phyloP scores from a whole-genome alignment of 208 protist species.

The Trichomonas vaginalis region DNA sequence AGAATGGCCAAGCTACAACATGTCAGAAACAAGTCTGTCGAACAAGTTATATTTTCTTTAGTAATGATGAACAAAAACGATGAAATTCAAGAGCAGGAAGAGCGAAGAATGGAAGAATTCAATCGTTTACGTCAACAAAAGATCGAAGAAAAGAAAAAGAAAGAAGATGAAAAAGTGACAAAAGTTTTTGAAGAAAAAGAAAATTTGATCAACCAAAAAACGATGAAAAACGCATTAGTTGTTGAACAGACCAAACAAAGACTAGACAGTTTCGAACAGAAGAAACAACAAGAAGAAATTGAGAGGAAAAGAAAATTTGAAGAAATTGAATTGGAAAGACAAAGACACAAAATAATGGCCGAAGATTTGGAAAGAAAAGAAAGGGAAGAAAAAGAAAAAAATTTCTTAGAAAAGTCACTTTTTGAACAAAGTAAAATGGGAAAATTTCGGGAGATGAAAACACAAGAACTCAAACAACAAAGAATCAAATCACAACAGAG shows the following conservation, averaged over 20 bases:
- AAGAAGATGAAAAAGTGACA: background rate
- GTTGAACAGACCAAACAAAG: background rate
- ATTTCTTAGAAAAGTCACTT: background rate
- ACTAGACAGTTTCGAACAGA: background rate
- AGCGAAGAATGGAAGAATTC: background rate
- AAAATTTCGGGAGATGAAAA: background rate
- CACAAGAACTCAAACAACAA: background rate
- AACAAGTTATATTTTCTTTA: background rate
- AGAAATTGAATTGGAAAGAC: background rate
- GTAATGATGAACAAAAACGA: background rate
- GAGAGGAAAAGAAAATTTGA: background rate
- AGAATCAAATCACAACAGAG: background rate
- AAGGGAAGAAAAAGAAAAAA: background rate
- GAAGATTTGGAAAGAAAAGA: background rate
- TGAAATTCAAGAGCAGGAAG: background rate
- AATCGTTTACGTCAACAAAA: background rate
- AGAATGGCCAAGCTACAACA: background rate
- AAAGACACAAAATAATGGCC: background rate
- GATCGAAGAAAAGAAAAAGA: background rate
- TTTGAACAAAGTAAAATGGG: background rate
- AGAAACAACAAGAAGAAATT: background rate
- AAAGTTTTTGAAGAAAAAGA: background rate
- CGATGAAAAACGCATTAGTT: background rate
- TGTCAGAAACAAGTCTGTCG: background rate
- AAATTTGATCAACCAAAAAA: background rate